A percentile compares a stretch with the other conserved stretches of the same genome.
Evolutionary conservation across 176 grass and related monocot genomes (phyloP).

Genomic region (Eremochloa ophiuroides): DNA sequence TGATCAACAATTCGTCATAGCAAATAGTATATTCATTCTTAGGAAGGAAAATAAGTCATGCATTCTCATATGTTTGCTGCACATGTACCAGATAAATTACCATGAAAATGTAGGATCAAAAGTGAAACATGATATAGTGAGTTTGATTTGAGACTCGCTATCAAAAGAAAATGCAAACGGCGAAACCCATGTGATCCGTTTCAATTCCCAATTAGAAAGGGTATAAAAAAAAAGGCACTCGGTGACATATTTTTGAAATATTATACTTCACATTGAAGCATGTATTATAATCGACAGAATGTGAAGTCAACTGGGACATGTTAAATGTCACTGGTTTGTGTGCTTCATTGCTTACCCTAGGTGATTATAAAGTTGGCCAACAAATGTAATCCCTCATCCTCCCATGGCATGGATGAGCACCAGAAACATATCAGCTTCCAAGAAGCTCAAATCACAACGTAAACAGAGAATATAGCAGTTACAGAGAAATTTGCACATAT

Average conservation of each 20-base stretch:
- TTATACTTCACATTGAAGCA: no score
- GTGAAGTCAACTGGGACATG: no score
- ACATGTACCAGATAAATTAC: neutral
- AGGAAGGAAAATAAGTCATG: neutral
- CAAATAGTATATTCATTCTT: neutral
- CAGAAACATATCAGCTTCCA: constrained; percentile 1
- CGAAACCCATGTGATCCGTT: no score
- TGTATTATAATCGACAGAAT: no score
- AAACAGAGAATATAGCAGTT: neutral
- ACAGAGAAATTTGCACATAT: neutral
- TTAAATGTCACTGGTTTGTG: no score
- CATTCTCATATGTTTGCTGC: neutral
- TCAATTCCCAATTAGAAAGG: no score
- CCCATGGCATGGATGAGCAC: neutral
- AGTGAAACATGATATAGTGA: neutral
- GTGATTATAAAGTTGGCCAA: neutral
- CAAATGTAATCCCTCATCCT: neutral
- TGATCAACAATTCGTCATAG: neutral
- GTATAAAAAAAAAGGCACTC: no score
- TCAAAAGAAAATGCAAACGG: neutral
- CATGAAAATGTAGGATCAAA: neutral
- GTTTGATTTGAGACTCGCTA: neutral
- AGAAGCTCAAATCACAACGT: neutral
- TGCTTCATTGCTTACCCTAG: no score
- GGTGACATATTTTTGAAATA: no score